A percentile compares a stretch with the other conserved stretches of the same genome.
phyloP scores from a whole-genome alignment of 1,139 yeast species.

The Nakaseomyces delphensis region DNA sequence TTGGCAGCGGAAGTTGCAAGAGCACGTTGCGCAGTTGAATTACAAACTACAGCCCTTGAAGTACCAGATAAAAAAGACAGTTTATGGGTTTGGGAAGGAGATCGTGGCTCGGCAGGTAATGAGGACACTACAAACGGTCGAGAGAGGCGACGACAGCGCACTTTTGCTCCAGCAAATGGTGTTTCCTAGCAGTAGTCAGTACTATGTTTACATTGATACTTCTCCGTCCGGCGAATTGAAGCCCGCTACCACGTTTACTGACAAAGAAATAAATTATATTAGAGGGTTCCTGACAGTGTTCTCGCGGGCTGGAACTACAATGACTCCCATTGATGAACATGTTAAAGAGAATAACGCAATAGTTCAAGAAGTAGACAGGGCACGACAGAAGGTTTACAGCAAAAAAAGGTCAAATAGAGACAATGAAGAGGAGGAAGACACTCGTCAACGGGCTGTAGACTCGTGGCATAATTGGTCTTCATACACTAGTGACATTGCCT shows the following conservation, averaged over 20 bases:
- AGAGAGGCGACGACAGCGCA: neutral
- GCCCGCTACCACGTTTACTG: conserved; percentile 23
- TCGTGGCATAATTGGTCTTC: conserved; percentile 14
- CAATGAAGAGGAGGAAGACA: neutral
- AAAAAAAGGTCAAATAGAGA: neutral
- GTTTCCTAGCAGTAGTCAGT: conserved; percentile 18
- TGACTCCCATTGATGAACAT: neutral
- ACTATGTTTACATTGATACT: conserved; percentile 24
- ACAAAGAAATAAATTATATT: conserved; percentile 24
- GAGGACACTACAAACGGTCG: conserved; percentile 4
- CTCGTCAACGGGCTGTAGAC: neutral
- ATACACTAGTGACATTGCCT: conserved; percentile 19
- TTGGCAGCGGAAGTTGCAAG: conserved; percentile 14
- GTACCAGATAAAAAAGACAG: conserved; percentile 19
- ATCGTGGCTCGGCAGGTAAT: conserved; percentile 11
- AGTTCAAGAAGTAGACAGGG: conserved; percentile 2
- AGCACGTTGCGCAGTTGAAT: conserved; percentile 18
- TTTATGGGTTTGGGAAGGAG: conserved; percentile 22
- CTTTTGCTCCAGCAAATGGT: conserved; percentile 1
- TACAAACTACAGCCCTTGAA: conserved; percentile 19
- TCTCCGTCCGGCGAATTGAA: conserved; percentile 22
- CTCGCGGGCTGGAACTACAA: neutral
- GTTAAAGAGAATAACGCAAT: neutral
- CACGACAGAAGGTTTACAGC: conserved; percentile 4
- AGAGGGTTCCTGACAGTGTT: conserved; percentile 19